phyloP scores from a whole-genome alignment of 225 moss, liverwort and hornwort species.

The Physcomitrellopsis africana region DNA sequence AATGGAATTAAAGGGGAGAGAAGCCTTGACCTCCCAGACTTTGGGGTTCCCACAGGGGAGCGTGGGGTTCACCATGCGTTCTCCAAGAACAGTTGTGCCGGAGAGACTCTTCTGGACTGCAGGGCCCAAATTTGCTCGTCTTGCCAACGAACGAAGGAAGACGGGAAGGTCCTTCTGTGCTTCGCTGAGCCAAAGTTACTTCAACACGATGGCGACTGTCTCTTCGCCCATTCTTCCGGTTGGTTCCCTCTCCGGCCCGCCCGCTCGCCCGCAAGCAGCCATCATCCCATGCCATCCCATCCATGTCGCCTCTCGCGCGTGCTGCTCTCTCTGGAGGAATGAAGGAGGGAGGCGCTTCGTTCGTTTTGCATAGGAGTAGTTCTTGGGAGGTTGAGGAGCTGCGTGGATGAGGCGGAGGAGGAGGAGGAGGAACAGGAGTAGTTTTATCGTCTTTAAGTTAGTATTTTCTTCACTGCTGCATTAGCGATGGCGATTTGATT shows the following conservation, averaged over 20 bases:
- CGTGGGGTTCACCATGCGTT: not conserved
- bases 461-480: not conserved
- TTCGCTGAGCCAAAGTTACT: not conserved
- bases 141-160: conserved; percentile 9
- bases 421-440: not conserved
- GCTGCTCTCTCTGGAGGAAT: not conserved
- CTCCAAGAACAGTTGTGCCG: not conserved
- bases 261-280: not conserved
- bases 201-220: conserved; percentile 1
- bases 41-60: too few species aligned
- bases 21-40: not conserved
- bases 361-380: not conserved
- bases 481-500: not conserved
- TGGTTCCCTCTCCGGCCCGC: not conserved
- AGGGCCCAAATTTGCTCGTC: not conserved
- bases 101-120: not conserved
- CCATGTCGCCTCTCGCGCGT: too few species aligned
- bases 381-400: too few species aligned
- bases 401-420: too few species aligned
- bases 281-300: not conserved
- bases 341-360: not conserved
- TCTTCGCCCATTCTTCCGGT: not conserved
- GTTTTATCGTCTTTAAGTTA: not conserved
- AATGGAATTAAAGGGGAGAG: not conserved
- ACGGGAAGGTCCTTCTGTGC: not conserved